These are phyloP conservation scores for Rubia tinctorum DNA, from an alignment of 305 asterid species.

Conservation along the genomic window DNA sequence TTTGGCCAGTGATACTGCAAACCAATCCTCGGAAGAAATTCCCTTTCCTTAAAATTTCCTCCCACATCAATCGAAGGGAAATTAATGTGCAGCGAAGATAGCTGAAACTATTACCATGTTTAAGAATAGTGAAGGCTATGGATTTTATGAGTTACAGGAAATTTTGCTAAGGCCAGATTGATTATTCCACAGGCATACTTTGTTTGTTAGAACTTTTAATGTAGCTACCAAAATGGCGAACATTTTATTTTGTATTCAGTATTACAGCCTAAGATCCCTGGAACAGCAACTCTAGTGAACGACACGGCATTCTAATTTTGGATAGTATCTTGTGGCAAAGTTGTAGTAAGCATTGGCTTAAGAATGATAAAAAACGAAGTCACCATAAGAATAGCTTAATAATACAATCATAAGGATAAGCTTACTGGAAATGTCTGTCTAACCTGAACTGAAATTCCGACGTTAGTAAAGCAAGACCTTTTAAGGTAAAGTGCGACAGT, in stretches of 20 bases:
- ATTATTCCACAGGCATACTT: constrained; percentile 43
- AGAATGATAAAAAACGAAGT: constrained; percentile 96
- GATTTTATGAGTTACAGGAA: neutral
- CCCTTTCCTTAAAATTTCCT: constrained; percentile 63
- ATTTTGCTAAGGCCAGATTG: neutral
- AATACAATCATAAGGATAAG: constrained; percentile 25
- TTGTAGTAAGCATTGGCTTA: constrained; percentile 97
- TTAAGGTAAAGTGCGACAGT: constrained; percentile 93
- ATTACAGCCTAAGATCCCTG: constrained; percentile 86
- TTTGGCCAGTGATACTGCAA: constrained; percentile 98
- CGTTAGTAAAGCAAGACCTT: constrained; percentile 49
- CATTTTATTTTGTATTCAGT: constrained; percentile 62
- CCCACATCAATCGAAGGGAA: constrained; percentile 71
- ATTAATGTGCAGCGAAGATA: constrained; percentile 92
- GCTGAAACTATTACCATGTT: constrained; percentile 58
- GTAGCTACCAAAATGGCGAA: constrained; percentile 88
- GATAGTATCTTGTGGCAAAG: constrained; percentile 85
- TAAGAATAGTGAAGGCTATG: neutral
- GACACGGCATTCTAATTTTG: constrained; percentile 88
- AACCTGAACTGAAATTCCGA: constrained; percentile 3
- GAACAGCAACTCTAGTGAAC: constrained; percentile 94
- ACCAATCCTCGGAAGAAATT: constrained; percentile 86
- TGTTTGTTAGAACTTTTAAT: constrained; percentile 63
- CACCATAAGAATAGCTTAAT: constrained; percentile 98
- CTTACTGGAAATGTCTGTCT: constrained; percentile 17